Evolutionary conservation across 805 yeast genomes (phyloP), one percentile per base, ranked within the genome.

Genomic region (Nematodospora valgi): DNA sequence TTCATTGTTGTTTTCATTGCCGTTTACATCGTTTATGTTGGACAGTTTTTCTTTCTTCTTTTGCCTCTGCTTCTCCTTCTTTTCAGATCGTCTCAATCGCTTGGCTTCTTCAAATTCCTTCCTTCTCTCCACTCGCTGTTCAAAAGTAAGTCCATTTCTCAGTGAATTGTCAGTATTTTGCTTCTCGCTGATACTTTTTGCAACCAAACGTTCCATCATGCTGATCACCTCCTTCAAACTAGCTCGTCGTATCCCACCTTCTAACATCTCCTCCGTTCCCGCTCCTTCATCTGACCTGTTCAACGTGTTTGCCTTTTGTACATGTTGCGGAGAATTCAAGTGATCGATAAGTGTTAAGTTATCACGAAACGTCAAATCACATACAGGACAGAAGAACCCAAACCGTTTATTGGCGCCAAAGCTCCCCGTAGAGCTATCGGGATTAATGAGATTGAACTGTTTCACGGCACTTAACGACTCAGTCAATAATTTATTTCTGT

Each of bases 341-440:
- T 93, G 98, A 52, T 89, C 94, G 3, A 86, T 70, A 53, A 80
- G 78, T 42, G 87, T 83, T 46, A 87, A 61, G 38, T 84, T 82
- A 54, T 93, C 97, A 51, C 87, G 80, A 60, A 77, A 91, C 2
- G 91, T 81, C 39, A 86, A 56, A 43, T 82, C 76, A 58, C 98
- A 93, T 2, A 76, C 56, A 8, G 82, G 84, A 59, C 98, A 93
- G 47, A 74, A 74, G 58, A 91, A 91, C 15, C 97, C 96, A 41
- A 86, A 85, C 17, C 84, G 76, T 71, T 35, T 87, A 77, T 41
- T 63, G 28, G 46, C 58, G 35, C 52, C 68, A 45, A 12, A 52
- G 1, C 48, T 37, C 21, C 33, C 33, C 12, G 30, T 41, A 12
- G 40, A 24, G n/a, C 27, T n/a, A 36, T 25, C 45, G 23, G 53